Base-by-base conservation (phyloP, 1,139 yeast genomes). In the Candida dubliniensis region DNA sequence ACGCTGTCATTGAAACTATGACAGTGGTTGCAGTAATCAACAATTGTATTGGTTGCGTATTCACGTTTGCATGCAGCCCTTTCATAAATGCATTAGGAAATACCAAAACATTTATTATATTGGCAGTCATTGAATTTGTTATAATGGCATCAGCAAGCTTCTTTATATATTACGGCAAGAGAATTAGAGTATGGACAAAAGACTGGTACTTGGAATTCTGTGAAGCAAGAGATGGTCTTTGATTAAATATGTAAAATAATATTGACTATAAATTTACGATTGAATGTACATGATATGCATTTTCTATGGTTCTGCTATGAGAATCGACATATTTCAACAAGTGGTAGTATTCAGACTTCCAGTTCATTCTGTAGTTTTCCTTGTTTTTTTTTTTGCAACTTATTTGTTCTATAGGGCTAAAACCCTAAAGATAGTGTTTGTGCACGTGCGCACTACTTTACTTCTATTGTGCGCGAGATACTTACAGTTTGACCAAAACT, bases 21-120 rank as follows among this genome's bases (percentile, higher is more conserved):
- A 87, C 84, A 42, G 91, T 93, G 43, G 93, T 87, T 18, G 77
- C 95, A 10, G 77, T 86, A 47, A 85, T 87, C 60, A 87, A 85
- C 67, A 87, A 87, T 63, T 74, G 82, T 39, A 76, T 85, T 55
- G 89, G 89, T 11, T 82, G 87, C 65, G 73, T 84, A 25, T 87
- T 87, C 63, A 86, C 95, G 1, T 87, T 87, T 61, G 79, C 79
- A 10, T 86, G 95, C 54, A 82, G 88, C 14, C 67, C 76, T 31
- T 85, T 95, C 90, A 63, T 85, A 45, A 83, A 76, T 35, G 73
- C 79, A 11, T 64, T 80, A 36, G 95, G 95, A 6, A 79, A 82
- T 25, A 75, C 81, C 37, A 78, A 82, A 51, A 83, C 93, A 0
- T 86, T 84, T 60, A 83, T 86, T 50, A 83, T 85, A 9, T 71